Percentiles rank a stretch among this genome's conserved stretches.
Conservation (phyloP, 805 yeast species). For the Grigorovia jiainica region DNA sequence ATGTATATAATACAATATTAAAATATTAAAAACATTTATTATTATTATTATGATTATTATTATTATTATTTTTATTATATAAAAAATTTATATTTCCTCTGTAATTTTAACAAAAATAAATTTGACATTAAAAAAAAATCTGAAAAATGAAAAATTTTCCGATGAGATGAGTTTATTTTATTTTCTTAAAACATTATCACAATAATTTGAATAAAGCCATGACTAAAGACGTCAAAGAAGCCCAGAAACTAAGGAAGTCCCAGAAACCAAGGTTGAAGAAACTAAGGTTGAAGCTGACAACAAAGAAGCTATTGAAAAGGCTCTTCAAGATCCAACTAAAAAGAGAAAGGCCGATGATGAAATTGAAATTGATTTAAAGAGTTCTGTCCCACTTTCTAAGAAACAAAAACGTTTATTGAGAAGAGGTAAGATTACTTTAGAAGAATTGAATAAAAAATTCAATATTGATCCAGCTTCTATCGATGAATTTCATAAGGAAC, state of each 20-base stretch:
- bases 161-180: constrained; percentile 3
- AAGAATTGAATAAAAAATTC: constrained; percentile 39
- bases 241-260: background rate
- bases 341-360: constrained; percentile 38
- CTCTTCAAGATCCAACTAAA: constrained; percentile 28
- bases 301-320: constrained; percentile 23
- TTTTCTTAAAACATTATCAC: no score
- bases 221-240: background rate
- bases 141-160: constrained; percentile 2
- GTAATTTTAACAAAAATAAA: background rate
- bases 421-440: constrained; percentile 59
- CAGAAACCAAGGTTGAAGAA: background rate
- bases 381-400: constrained; percentile 77
- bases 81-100: background rate
- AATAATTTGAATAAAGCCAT: background rate
- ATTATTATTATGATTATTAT: background rate
- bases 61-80: background rate
- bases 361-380: constrained; percentile 58
- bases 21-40: no score
- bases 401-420: constrained; percentile 82
- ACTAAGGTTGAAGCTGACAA: background rate
- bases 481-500: constrained; percentile 32
- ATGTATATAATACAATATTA: no score
- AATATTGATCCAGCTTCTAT: constrained; percentile 31
- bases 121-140: background rate